Conservation (phyloP, 805 yeast genomes). For the Danielia oregonensis region DNA sequence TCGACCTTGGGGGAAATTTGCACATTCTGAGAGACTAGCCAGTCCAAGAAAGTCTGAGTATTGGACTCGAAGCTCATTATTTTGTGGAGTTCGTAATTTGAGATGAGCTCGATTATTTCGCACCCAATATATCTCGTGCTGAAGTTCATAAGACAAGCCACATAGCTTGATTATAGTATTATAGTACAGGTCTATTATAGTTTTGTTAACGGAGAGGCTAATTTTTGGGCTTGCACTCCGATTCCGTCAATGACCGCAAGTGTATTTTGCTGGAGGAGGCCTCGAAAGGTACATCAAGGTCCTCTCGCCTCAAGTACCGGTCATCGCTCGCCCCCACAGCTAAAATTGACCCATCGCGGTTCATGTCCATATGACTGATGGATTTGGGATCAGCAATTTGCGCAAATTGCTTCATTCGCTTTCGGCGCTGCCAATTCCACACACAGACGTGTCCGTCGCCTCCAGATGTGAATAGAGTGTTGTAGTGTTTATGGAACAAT, state of each 20-base stretch:
- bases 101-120: background rate
- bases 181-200: too few relatives aligned
- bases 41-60: constrained; percentile 20
- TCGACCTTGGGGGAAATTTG: constrained; percentile 52
- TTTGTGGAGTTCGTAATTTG: background rate
- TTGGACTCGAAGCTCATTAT: constrained; percentile 9
- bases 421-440: constrained; percentile 47
- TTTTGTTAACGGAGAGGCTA: constrained; percentile 4
- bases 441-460: constrained; percentile 48
- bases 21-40: constrained; percentile 34
- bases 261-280: background rate
- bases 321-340: constrained; percentile 13
- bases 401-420: constrained; percentile 37
- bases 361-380: constrained; percentile 15
- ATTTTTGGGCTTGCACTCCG: background rate
- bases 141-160: too few relatives aligned
- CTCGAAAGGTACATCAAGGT: background rate
- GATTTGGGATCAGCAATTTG: constrained; percentile 2
- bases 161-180: too few relatives aligned
- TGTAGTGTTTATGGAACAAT: constrained; percentile 34
- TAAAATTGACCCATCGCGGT: constrained; percentile 9
- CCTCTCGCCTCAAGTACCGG: constrained; percentile 1
- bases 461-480: constrained; percentile 49
- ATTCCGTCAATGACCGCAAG: background rate
- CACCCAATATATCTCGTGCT: background rate